phyloP scores from a whole-genome alignment of 768 basidiomycete genomes.

The Saitozyma podzolica region DNA sequence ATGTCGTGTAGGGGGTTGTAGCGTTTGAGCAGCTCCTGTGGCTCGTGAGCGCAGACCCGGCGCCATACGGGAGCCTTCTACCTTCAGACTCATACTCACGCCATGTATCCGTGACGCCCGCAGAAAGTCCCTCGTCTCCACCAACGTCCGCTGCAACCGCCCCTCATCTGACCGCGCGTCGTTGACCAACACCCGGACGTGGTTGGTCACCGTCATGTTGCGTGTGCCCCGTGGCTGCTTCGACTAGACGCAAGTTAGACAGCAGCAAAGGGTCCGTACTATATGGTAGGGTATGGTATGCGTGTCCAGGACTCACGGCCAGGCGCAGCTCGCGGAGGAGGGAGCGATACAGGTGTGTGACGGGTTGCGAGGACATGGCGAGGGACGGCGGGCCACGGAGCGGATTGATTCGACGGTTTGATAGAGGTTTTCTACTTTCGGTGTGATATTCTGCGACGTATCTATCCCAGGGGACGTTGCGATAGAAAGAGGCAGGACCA shows the following conservation, averaged over 20 bases:
- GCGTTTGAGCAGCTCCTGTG: conserved; percentile 72
- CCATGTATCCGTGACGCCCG: conserved; percentile 73
- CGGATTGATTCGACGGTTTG: too few relatives aligned
- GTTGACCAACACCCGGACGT: conserved; percentile 28
- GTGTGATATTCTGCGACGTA: too few relatives aligned
- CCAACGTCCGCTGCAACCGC: conserved; percentile 20
- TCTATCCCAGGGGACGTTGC: too few relatives aligned
- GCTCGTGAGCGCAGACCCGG: background rate
- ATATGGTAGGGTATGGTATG: background rate
- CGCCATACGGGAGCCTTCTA: background rate
- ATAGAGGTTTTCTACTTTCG: too few relatives aligned
- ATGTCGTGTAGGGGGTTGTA: conserved; percentile 85
- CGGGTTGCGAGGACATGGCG: background rate
- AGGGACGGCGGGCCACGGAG: background rate
- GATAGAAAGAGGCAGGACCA: too few relatives aligned
- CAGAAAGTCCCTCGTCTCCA: conserved; percentile 60
- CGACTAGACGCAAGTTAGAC: conserved; percentile 13
- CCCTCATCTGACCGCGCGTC: conserved; percentile 3
- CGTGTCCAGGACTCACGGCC: conserved; percentile 15
- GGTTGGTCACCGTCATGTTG: conserved; percentile 19
- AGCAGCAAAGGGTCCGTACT: background rate
- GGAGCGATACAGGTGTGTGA: conserved; percentile 14
- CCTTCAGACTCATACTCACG: conserved; percentile 55
- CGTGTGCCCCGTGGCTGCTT: conserved; percentile 29
- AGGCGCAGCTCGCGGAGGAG: conserved; percentile 18